These are phyloP conservation scores for Cryphonectria radicalis DNA, from an alignment of 2,329 filamentous ascomycete genomes.

Conservation along the genomic window DNA sequence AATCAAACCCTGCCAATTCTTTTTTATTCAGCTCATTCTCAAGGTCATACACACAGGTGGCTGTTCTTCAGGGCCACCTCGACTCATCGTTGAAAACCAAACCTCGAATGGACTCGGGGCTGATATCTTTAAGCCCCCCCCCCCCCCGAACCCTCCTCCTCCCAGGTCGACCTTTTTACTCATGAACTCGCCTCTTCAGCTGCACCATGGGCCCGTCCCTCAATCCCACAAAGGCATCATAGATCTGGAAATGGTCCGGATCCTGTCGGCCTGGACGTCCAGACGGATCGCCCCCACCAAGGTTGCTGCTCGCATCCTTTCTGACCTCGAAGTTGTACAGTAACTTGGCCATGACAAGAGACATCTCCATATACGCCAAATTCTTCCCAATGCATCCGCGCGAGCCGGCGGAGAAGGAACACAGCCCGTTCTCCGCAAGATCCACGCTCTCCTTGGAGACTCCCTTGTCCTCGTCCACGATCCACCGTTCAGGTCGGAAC, in stretches of 20 bases:
- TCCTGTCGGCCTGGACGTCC: slow-evolving; percentile 8
- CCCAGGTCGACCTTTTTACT: not conserved
- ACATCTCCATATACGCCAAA: slow-evolving; percentile 21
- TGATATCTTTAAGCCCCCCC: not conserved
- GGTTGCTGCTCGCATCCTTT: not conserved
- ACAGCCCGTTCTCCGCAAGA: slow-evolving; percentile 10
- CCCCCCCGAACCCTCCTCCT: too few relatives aligned
- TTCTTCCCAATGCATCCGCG: slow-evolving; percentile 23
- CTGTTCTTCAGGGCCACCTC: not conserved
- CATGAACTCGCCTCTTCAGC: slow-evolving; percentile 3
- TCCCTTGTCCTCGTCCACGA: slow-evolving; percentile 12
- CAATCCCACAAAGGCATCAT: slow-evolving; percentile 13
- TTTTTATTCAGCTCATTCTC: too few relatives aligned
- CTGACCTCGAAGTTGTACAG: slow-evolving; percentile 13
- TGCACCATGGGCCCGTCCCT: slow-evolving; percentile 16
- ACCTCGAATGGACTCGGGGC: not conserved
- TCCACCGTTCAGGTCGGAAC: slow-evolving; percentile 21
- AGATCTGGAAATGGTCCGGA: slow-evolving; percentile 10
- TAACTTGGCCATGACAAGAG: slow-evolving; percentile 16
- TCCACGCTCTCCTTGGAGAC: slow-evolving; percentile 4
- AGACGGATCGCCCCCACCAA: slow-evolving; percentile 16
- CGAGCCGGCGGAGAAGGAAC: slow-evolving; percentile 14
- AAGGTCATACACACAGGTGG: not conserved
- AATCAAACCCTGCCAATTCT: not conserved
- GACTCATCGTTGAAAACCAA: not conserved